A percentile compares a stretch with the other conserved stretches of the same genome.
These are phyloP conservation scores for Drechslerella stenobrocha DNA, from an alignment of 2,329 filamentous ascomycete species.

Conservation along the genomic window DNA sequence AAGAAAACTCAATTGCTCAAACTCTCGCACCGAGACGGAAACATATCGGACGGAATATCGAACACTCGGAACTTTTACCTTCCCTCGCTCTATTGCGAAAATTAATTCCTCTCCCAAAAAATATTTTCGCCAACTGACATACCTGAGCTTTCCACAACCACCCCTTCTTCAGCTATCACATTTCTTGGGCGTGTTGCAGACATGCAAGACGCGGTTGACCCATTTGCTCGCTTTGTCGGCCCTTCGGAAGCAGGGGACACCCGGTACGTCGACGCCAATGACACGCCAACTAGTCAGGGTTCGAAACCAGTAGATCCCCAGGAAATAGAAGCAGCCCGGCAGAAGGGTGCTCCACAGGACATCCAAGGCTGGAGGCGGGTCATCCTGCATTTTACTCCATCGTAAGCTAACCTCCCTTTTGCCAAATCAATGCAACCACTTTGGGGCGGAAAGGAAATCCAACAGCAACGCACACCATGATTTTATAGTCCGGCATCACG, in stretches of 20 bases:
- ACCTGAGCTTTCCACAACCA: neutral
- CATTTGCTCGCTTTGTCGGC: conserved; percentile 28
- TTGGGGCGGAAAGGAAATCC: too few relatives aligned
- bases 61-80: conserved; percentile 27
- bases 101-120: neutral
- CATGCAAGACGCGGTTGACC: conserved; percentile 12
- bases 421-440: too few relatives aligned
- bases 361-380: conserved; percentile 58
- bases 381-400: conserved; percentile 63
- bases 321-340: conserved; percentile 24
- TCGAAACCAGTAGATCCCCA: conserved; percentile 1
- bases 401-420: conserved; percentile 56
- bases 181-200: conserved; percentile 11
- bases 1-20: too few relatives aligned
- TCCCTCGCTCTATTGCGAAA: too few relatives aligned
- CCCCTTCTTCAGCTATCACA: neutral
- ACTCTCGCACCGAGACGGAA: conserved; percentile 29
- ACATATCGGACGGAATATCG: conserved; percentile 40
- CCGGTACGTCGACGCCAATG: neutral
- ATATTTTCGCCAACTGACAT: neutral
- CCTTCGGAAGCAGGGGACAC: conserved; percentile 18
- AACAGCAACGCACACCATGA: conserved; percentile 5
- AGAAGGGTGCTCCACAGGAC: conserved; percentile 3
- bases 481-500: neutral
- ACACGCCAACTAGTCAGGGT: neutral